These are phyloP conservation scores for Knufia petricola DNA, from an alignment of 2,329 filamentous ascomycete genomes.

Conservation along the genomic window DNA sequence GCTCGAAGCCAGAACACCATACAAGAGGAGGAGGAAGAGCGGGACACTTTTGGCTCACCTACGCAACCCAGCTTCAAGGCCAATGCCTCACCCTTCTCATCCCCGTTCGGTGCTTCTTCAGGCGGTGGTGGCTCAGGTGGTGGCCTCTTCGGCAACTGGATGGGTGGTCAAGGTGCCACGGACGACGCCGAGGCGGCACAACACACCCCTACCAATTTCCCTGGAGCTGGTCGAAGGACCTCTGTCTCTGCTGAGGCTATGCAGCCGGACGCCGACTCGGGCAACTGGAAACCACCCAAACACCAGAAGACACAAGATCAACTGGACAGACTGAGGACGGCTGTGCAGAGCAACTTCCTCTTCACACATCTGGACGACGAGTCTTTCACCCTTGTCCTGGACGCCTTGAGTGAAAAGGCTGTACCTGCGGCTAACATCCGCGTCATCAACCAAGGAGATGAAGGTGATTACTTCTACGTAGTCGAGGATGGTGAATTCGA, in stretches of 20 bases:
- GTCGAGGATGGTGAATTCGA: slow-evolving; percentile 87
- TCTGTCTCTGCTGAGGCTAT: slow-evolving; percentile 95
- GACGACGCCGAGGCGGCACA: slow-evolving; percentile 41
- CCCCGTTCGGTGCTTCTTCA: slow-evolving; percentile 40
- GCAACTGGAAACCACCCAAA: slow-evolving; percentile 81
- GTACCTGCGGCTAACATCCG: slow-evolving; percentile 84
- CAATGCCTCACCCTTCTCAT: slow-evolving; percentile 34
- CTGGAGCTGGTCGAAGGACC: slow-evolving; percentile 72
- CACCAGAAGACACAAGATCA: slow-evolving; percentile 79
- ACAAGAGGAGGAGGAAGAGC: slow-evolving; percentile 66
- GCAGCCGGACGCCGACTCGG: slow-evolving; percentile 75
- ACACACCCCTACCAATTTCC: slow-evolving; percentile 76
- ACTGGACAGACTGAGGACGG: slow-evolving; percentile 63
- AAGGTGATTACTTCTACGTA: slow-evolving; percentile 95
- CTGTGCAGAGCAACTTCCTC: slow-evolving; percentile 83
- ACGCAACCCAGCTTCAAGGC: slow-evolving; percentile 53
- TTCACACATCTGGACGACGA: slow-evolving; percentile 94
- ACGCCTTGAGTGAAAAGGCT: slow-evolving; percentile 85
- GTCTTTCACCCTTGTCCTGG: slow-evolving; percentile 75
- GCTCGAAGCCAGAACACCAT: slow-evolving; percentile 51
- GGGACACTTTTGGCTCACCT: slow-evolving; percentile 64
- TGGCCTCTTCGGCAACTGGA: slow-evolving; percentile 21
- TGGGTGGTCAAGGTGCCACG: slow-evolving; percentile 15
- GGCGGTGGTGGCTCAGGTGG: slow-evolving; percentile 11
- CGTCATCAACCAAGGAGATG: slow-evolving; percentile 91